Percentiles rank a stretch among this genome's conserved stretches.
These are phyloP conservation scores for Hamamelis virginiana DNA, from an alignment of 164 flowering plant species.

Conservation along the genomic window DNA sequence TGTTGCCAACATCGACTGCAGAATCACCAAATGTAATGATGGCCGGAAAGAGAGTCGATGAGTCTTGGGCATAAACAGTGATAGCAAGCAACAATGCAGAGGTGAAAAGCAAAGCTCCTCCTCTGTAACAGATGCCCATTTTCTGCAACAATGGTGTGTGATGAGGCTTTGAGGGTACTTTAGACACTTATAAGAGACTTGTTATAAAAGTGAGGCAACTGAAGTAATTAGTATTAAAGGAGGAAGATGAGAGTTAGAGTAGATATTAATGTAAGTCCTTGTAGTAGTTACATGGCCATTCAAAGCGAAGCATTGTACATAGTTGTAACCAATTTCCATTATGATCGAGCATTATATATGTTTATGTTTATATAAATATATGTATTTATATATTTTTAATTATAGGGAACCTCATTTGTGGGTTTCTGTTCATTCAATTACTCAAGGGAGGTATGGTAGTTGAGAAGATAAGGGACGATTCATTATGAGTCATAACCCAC, in stretches of 20 bases:
- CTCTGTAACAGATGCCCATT: background rate
- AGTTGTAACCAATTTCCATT: too few species aligned
- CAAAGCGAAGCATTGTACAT: background rate
- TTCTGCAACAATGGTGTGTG: too few species aligned
- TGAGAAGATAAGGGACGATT: slow-evolving; percentile 1
- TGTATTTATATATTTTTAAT: background rate
- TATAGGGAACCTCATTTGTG: background rate
- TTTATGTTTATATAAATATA: background rate
- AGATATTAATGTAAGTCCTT: background rate
- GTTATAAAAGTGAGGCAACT: background rate
- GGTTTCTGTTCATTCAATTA: background rate
- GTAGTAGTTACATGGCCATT: background rate
- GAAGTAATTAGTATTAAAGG: background rate
- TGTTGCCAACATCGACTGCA: slow-evolving; percentile 87
- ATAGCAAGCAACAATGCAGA: background rate
- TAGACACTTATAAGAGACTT: background rate
- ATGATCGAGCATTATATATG: too few species aligned
- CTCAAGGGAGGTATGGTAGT: background rate
- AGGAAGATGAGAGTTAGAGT: background rate
- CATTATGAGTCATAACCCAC: background rate
- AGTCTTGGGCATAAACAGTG: background rate
- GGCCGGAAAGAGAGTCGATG: slow-evolving; percentile 52
- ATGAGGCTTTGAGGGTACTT: too few species aligned
- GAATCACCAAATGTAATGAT: slow-evolving; percentile 90
- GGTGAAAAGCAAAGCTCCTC: background rate